phyloP scores from a whole-genome alignment of 2,329 filamentous ascomycete genomes.

The Fusarium sp. region DNA sequence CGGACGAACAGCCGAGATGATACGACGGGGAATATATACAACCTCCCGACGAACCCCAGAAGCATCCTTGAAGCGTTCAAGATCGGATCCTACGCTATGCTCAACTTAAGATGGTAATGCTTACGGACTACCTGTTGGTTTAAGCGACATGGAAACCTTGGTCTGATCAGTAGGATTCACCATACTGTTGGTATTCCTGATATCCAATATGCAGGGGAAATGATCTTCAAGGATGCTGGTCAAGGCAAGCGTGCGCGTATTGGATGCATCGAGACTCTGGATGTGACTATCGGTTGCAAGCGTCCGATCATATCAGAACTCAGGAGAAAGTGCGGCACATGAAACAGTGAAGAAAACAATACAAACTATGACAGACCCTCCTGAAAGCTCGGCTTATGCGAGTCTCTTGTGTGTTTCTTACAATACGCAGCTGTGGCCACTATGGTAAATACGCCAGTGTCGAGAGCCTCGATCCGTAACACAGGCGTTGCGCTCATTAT shows the following conservation, averaged over 20 bases:
- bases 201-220: not conserved
- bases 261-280: not conserved
- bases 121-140: too few relatives aligned
- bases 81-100: too few relatives aligned
- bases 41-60: too few relatives aligned
- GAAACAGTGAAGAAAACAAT: not conserved
- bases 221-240: fast-evolving
- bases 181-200: too few relatives aligned
- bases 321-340: not conserved
- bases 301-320: not conserved
- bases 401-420: not conserved
- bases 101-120: too few relatives aligned
- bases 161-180: not conserved
- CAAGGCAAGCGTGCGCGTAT: too few relatives aligned
- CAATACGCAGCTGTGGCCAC: not conserved
- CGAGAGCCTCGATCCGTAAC: not conserved
- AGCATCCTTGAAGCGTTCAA: too few relatives aligned
- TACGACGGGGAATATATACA: too few relatives aligned
- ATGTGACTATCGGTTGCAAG: not conserved
- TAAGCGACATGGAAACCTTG: too few relatives aligned
- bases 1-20: too few relatives aligned
- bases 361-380: not conserved
- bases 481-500: not conserved
- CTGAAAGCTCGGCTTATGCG: not conserved
- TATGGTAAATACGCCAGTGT: not conserved